Base-by-base conservation (phyloP, 495 filamentous ascomycete genomes). In the Apiosordaria backusii region DNA sequence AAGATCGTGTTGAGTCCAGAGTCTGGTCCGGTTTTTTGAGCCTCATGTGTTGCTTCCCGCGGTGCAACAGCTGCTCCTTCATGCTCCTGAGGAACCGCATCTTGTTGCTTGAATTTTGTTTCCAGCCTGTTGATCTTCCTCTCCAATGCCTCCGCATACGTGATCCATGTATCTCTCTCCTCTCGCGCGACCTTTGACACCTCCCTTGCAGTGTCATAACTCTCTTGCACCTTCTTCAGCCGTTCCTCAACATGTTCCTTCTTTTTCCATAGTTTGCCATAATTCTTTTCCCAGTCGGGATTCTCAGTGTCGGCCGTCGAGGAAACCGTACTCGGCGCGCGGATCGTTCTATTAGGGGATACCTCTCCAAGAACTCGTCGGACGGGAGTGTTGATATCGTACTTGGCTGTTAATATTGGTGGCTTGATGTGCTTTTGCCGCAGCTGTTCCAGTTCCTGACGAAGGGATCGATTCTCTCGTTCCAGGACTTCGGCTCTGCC, bases 381-480 rank as follows among this genome's bases (percentile, higher is more conserved):
- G 21, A 60, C 16, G 13, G 50, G 23, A 18, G 60, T 3, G 19
- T 4, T 18, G 52, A 13, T 9, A 16, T 50, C 4, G 10, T 25
- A 18, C 26, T 16, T 22, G 19, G 53, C 35, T 1, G 61, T 18
- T 23, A 53, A 62, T 15, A 21, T 50, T 15, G 22, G 4, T n/a
- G 60, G 27, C 13, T 15, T 1, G 29, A 13, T 21, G 26, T 60
- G 29, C 62, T 62, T 68, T 59, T 64, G 65, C 57, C 71, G 71
- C 64, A 67, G 74, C n/a, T 66, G 70, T 50, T 58, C 64, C 5
- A 83, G 65, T 23, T 83, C 72, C 52, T 58, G 70, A 26, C 69
- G 73, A 19, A 83, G 68, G 2, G 62, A 19, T 19, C 40, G 65
- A 63, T 81, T 80, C 60, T 82, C 78, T 23, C 74, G 62, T 27